These are phyloP conservation scores for Litchi chinensis DNA, from an alignment of 345 rosid genomes.

Conservation along the genomic window DNA sequence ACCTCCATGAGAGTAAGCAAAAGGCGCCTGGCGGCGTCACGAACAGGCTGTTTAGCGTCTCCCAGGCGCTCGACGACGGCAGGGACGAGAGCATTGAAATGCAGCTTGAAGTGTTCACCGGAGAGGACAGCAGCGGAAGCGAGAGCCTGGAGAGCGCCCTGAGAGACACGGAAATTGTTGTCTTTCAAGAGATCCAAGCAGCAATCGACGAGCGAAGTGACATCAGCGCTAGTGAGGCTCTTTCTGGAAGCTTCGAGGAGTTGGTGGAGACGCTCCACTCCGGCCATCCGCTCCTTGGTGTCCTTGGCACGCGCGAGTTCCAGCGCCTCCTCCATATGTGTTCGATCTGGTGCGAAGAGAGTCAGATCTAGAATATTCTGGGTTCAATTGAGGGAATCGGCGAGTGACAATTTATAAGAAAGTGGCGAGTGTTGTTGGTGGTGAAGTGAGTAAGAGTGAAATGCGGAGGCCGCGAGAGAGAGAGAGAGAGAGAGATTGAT, in stretches of 20 bases:
- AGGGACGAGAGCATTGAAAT: constrained; percentile 90
- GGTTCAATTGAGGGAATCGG: not conserved
- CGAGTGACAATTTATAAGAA: not conserved
- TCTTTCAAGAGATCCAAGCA: constrained; percentile 98
- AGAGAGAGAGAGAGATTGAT: constrained; percentile 17
- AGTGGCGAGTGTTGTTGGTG: constrained; percentile 17
- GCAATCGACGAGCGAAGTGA: constrained; percentile 81
- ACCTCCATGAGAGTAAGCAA: constrained; percentile 99
- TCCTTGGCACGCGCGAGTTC: constrained; percentile 98
- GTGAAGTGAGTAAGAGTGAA: constrained; percentile 29
- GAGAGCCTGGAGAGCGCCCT: constrained; percentile 92
- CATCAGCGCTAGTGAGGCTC: constrained; percentile 73
- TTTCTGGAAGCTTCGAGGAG: constrained; percentile 84
- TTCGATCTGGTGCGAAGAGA: constrained; percentile 46
- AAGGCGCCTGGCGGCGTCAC: constrained; percentile 94
- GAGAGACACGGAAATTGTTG: constrained; percentile 88
- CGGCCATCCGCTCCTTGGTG: constrained; percentile 99
- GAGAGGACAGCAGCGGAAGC: constrained; percentile 98
- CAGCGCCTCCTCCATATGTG: constrained; percentile 88
- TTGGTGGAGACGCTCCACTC: constrained; percentile 88
- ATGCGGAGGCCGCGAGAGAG: not conserved
- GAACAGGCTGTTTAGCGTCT: constrained; percentile 88
- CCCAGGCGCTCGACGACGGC: constrained; percentile 94
- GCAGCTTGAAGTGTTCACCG: constrained; percentile 91
- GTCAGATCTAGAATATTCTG: constrained; percentile 49